Evolutionary conservation across 257 asterid species (phyloP).

Genomic region (Ajuga chamaepitys): DNA sequence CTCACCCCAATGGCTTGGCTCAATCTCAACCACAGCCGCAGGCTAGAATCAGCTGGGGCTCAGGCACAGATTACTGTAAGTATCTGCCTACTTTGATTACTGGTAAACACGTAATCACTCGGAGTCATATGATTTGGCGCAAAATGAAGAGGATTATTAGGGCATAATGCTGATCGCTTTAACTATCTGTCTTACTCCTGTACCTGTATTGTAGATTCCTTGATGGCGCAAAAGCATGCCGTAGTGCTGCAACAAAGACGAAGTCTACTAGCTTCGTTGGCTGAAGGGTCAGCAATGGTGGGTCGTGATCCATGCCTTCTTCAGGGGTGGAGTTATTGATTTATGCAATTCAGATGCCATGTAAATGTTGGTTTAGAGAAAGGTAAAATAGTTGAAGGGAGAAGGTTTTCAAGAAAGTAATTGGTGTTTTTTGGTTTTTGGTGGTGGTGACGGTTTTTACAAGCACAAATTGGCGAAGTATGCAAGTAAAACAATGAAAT

Average conservation of each 20-base stretch:
- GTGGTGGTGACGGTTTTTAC: not conserved
- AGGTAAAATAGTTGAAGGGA: not conserved
- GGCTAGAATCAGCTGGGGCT: not conserved
- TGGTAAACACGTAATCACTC: too few relatives aligned
- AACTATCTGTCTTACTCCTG: not conserved
- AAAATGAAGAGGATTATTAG: not conserved
- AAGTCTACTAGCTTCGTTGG: not conserved
- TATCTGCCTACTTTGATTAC: not conserved
- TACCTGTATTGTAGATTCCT: constrained; percentile 21
- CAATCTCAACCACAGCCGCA: constrained; percentile 3
- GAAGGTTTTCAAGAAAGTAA: too few relatives aligned
- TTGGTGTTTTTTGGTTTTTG: constrained; percentile 9
- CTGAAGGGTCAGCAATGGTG: not conserved
- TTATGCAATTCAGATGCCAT: not conserved
- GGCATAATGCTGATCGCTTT: not conserved
- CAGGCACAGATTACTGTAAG: constrained; percentile 28
- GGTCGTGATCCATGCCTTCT: constrained; percentile 22
- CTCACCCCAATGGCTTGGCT: not conserved
- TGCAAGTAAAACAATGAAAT: too few relatives aligned
- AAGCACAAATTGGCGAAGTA: constrained; percentile 11
- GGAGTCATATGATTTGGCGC: too few relatives aligned
- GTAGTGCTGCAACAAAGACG: constrained; percentile 24
- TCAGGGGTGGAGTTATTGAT: constrained; percentile 27
- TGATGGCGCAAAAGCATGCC: constrained; percentile 35
- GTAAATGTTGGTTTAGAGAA: not conserved